These are phyloP conservation scores for Lolium perenne DNA, from an alignment of 176 grass and related monocot genomes.

Conservation along the genomic window DNA sequence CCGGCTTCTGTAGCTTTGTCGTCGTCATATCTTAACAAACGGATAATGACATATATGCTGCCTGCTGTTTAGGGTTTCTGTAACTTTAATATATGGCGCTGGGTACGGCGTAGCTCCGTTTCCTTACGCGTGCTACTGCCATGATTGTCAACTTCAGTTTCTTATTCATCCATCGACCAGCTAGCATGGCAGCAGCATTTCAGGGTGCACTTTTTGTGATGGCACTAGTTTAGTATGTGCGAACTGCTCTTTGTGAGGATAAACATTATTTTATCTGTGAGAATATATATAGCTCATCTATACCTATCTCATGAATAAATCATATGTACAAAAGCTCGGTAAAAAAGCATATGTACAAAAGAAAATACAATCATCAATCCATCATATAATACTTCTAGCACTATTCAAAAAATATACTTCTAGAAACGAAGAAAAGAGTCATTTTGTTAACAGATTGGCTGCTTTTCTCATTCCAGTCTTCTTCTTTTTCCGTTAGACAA, in stretches of 20 bases:
- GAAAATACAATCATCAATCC: background rate
- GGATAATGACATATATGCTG: slow-evolving; percentile 55
- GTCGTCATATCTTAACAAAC: slow-evolving; percentile 48
- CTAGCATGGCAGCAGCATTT: background rate
- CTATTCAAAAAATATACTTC: no score
- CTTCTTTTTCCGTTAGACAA: no score
- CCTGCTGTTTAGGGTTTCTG: slow-evolving; percentile 52
- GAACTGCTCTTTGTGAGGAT: background rate
- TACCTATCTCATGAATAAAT: background rate
- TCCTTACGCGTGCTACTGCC: slow-evolving; percentile 20
- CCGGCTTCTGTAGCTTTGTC: slow-evolving; percentile 41
- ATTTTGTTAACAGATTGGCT: no score
- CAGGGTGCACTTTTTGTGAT: slow-evolving; percentile 15
- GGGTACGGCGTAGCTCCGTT: background rate
- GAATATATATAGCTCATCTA: background rate
- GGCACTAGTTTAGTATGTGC: background rate
- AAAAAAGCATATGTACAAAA: background rate
- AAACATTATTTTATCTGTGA: background rate
- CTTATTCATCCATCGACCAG: slow-evolving; percentile 31
- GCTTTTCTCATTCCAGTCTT: no score
- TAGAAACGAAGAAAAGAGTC: no score
- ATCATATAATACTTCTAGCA: background rate
- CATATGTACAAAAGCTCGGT: no score
- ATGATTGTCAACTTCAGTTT: slow-evolving; percentile 2
- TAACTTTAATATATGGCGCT: slow-evolving; percentile 33